Conservation (phyloP, 768 basidiomycete species). For the Ramaria sp. region DNA sequence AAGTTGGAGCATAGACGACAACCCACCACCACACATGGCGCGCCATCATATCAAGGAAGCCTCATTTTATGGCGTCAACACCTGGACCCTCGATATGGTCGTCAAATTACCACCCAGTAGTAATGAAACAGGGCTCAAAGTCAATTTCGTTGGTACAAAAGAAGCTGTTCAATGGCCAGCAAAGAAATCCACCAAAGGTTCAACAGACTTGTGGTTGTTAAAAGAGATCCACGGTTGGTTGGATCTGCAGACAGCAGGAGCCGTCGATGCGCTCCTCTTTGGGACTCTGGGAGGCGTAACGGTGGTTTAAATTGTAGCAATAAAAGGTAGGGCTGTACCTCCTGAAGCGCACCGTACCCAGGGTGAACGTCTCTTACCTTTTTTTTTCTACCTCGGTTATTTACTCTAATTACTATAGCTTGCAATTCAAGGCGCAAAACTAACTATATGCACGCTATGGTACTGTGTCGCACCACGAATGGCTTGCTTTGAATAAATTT, state of each 20-base stretch:
- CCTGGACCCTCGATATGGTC: constrained; percentile 64
- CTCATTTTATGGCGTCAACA: constrained; percentile 70
- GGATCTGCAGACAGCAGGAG: constrained; percentile 45
- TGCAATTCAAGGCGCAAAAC: no score
- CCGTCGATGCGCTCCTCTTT: constrained; percentile 56
- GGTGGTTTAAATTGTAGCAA: neutral
- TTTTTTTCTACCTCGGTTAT: no score
- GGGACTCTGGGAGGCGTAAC: constrained; percentile 60
- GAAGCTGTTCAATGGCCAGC: constrained; percentile 82
- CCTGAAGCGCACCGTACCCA: no score
- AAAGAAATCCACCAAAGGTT: constrained; percentile 32
- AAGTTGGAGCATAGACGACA: constrained; percentile 70
- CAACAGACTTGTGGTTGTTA: constrained; percentile 60
- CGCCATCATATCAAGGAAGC: constrained; percentile 90
- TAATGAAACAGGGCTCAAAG: constrained; percentile 26
- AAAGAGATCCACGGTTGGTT: constrained; percentile 68
- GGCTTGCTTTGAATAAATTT: no score
- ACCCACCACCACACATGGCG: constrained; percentile 62
- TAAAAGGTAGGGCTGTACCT: no score
- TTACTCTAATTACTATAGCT: no score
- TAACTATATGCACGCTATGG: no score
- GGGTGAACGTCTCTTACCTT: no score
- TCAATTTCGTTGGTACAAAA: constrained; percentile 77
- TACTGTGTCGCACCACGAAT: no score
- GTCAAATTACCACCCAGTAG: constrained; percentile 35